Evolutionary conservation across 768 basidiomycete genomes (phyloP), one percentile per base, ranked within the genome.

Genomic region (Collybia sp.): DNA sequence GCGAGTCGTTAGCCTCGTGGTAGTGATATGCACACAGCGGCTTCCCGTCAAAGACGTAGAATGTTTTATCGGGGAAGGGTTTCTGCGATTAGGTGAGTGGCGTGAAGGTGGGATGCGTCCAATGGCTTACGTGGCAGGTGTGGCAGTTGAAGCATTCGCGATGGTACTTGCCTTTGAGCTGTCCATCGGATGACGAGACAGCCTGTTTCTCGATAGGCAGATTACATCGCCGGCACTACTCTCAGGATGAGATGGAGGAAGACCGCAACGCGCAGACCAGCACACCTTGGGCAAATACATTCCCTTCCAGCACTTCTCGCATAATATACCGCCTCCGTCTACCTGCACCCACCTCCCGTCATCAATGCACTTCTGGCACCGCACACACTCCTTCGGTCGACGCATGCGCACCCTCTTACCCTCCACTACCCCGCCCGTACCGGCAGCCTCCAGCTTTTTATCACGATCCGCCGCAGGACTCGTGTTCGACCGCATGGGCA

Each of bases 141-240:
- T 81, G 73, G 66, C 93, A 97, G 55, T 84, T 90, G 61, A 97
- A 97, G 67, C 93, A 97, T 33, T 83, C 82, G 48, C 81, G 79
- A 59, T 95, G 93, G 64, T 94, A 95, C 63, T 97, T 97, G 49
- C 93, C 93, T 64, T 94, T 94, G 40, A 97, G 73, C 64, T 95
- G 93, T 2, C 93, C 93, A 58, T 97, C 93, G 11, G 86, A 80
- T 5, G 87, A 89, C 16, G 88, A 93, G 16, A 97, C 88, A 16
- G 93, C 93, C 53, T 86, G 85, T 49, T 82, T 91, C 69, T 96
- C 93, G 38, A 97, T 96, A 0, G 90, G 84, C 16, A 83, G 59
- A 57, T 79, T 80, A 62, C 93, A 97, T 38, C 93, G 77, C 30
- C 93, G 88, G 59, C 93, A 96, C 88, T 92, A 53, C 42, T 42